These are phyloP conservation scores for Cladosporium sphaerospermum DNA, from an alignment of 2,329 filamentous ascomycete genomes.

Conservation along the genomic window DNA sequence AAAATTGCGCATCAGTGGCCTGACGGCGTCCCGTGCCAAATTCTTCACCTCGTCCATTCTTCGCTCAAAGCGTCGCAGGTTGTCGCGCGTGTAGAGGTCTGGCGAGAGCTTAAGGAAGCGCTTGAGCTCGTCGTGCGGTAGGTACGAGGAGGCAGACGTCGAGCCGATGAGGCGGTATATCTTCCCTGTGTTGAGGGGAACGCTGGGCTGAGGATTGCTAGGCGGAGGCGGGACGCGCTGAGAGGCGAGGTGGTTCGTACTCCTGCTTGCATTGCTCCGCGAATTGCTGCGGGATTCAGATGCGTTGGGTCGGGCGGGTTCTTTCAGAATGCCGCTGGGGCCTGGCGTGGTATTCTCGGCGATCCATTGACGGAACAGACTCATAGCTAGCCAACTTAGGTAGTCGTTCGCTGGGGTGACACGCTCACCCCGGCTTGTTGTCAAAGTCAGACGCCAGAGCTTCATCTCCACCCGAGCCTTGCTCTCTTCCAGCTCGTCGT, in stretches of 20 bases:
- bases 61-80: slow-evolving; percentile 75
- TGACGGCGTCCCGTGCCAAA: slow-evolving; percentile 73
- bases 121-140: slow-evolving; percentile 83
- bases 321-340: slow-evolving; percentile 47
- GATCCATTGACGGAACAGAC: slow-evolving; percentile 85
- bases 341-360: slow-evolving; percentile 80
- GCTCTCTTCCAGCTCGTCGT: slow-evolving; percentile 80
- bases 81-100: slow-evolving; percentile 80
- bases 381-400: slow-evolving; percentile 83
- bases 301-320: slow-evolving; percentile 13
- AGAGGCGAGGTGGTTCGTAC: slow-evolving; percentile 22
- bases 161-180: slow-evolving; percentile 70
- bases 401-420: slow-evolving; percentile 74
- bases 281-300: background rate
- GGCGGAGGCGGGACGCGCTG: slow-evolving; percentile 23
- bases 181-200: slow-evolving; percentile 51
- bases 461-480: slow-evolving; percentile 73
- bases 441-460: slow-evolving; percentile 74
- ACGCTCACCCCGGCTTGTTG: slow-evolving; percentile 72
- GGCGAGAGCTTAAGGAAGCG: slow-evolving; percentile 78
- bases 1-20: slow-evolving; percentile 77
- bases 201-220: slow-evolving; percentile 28
- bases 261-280: slow-evolving; percentile 10
- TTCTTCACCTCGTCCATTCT: slow-evolving; percentile 83
- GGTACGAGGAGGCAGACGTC: slow-evolving; percentile 57